Conservation (phyloP, 1,284 basidiomycete species). For the Kwoniella shivajii region DNA sequence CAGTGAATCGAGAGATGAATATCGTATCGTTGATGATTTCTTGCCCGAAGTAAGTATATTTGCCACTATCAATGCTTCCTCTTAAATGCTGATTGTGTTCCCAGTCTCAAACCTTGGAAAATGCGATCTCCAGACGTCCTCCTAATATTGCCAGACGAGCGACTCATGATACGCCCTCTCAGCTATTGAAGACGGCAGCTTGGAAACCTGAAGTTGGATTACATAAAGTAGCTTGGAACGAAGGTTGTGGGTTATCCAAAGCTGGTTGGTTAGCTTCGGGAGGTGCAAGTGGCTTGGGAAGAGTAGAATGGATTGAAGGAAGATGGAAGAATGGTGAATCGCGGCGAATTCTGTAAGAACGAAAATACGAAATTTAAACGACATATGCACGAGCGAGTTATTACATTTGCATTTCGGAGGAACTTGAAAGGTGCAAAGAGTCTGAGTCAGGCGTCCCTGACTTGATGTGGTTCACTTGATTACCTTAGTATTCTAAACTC, state of each 20-base stretch:
- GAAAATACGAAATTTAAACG: too few species aligned
- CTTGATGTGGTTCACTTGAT: too few species aligned
- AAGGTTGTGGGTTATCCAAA: slow-evolving; percentile 65
- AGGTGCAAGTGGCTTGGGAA: slow-evolving; percentile 77
- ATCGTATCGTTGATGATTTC: slow-evolving; percentile 80
- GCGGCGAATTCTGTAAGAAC: too few species aligned
- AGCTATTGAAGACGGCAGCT: slow-evolving; percentile 57
- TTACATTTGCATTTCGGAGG: too few species aligned
- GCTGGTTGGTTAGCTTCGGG: slow-evolving; percentile 73
- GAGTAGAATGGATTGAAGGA: slow-evolving; percentile 75
- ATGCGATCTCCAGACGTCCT: slow-evolving; percentile 15
- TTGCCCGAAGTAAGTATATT: slow-evolving; percentile 62
- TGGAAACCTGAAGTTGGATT: slow-evolving; percentile 77
- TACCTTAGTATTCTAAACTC: too few species aligned
- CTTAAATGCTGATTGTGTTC: not conserved
- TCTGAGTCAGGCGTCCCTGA: too few species aligned
- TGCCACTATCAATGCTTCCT: not conserved
- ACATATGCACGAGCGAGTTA: too few species aligned
- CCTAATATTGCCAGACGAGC: slow-evolving; percentile 11
- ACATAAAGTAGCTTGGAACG: slow-evolving; percentile 77
- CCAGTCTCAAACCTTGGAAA: slow-evolving; percentile 18
- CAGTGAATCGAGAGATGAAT: slow-evolving; percentile 68
- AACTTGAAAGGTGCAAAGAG: too few species aligned
- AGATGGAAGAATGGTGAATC: slow-evolving; percentile 50
- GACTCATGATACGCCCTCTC: slow-evolving; percentile 13